Conservation (phyloP, 371 early-diverging fungal genomes). For the Fennellomyces sp. region DNA sequence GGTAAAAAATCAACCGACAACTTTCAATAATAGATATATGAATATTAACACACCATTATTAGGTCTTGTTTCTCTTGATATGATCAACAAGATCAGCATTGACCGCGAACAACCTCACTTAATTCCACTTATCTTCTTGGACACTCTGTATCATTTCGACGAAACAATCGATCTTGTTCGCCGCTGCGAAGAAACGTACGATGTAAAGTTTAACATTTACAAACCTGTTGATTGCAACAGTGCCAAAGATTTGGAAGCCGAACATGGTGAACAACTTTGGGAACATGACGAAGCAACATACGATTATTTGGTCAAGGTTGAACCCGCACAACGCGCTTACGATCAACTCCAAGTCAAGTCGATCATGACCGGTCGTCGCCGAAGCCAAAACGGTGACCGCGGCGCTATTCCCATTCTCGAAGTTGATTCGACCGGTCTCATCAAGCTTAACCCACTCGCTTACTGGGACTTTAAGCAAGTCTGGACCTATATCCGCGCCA, state of each 20-base stretch:
- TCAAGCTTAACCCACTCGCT: constrained; percentile 91
- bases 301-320: constrained; percentile 92
- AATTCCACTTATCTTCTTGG: constrained; percentile 88
- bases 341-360: constrained; percentile 72
- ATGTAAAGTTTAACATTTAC: constrained; percentile 73
- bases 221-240: constrained; percentile 68
- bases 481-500: constrained; percentile 81
- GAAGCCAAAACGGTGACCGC: constrained; percentile 89
- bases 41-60: constrained; percentile 3
- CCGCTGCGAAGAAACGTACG: constrained; percentile 68
- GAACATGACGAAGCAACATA: constrained; percentile 79
- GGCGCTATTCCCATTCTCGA: constrained; percentile 79
- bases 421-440: constrained; percentile 78
- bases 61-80: constrained; percentile 80
- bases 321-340: constrained; percentile 90
- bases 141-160: constrained; percentile 91
- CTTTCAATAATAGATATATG: neutral
- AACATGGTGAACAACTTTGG: constrained; percentile 84
- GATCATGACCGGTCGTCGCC: constrained; percentile 89
- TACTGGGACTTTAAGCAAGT: constrained; percentile 89
- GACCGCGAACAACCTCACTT: constrained; percentile 55
- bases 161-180: constrained; percentile 85
- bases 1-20: constrained; percentile 22
- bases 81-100: constrained; percentile 69
- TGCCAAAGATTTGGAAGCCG: constrained; percentile 67